A percentile compares a stretch with the other conserved stretches of the same genome.
Conservation (phyloP, 192 early-diverging fungal genomes). For the Dissophora ornata region DNA sequence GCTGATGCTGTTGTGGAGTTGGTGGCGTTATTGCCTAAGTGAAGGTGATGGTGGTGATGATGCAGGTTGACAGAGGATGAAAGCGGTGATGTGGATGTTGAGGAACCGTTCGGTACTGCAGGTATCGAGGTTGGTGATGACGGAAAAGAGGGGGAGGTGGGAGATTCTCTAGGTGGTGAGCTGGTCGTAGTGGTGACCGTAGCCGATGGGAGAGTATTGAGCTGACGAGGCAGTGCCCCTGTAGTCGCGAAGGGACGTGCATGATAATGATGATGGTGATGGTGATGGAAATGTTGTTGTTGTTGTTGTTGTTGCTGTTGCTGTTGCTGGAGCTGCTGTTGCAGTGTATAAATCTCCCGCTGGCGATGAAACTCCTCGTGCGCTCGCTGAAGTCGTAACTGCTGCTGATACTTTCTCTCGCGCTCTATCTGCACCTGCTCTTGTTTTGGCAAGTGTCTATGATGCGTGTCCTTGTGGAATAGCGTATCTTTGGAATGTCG, state of each 20-base stretch:
- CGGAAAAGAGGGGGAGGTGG: neutral
- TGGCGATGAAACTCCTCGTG: conserved; percentile 45
- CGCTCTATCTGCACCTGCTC: conserved; percentile 20
- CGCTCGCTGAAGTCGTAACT: conserved; percentile 25
- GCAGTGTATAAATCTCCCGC: conserved; percentile 17
- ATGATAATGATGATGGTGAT: conserved; percentile 32
- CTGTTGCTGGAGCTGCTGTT: conserved; percentile 14
- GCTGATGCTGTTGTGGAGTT: conserved; percentile 30
- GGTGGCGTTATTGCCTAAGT: too few relatives aligned
- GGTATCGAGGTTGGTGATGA: neutral
- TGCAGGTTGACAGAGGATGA: neutral
- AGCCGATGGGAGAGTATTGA: conserved; percentile 2
- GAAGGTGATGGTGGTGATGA: conserved; percentile 13
- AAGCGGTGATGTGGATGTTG: neutral
- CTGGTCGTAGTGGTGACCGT: conserved; percentile 5
- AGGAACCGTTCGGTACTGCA: neutral
- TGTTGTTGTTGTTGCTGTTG: conserved; percentile 4
- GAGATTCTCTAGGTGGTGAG: neutral
- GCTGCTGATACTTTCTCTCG: conserved; percentile 18
- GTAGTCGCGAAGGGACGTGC: conserved; percentile 3
- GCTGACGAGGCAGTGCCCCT: neutral
- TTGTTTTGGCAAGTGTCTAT: conserved; percentile 13
- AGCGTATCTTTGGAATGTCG: conserved; percentile 23
- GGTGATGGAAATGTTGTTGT: conserved; percentile 18
- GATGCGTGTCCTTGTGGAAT: conserved; percentile 38